Evolutionary conservation across 352 stramenopile species (phyloP).

Genomic region (Plasmopara viticola): DNA sequence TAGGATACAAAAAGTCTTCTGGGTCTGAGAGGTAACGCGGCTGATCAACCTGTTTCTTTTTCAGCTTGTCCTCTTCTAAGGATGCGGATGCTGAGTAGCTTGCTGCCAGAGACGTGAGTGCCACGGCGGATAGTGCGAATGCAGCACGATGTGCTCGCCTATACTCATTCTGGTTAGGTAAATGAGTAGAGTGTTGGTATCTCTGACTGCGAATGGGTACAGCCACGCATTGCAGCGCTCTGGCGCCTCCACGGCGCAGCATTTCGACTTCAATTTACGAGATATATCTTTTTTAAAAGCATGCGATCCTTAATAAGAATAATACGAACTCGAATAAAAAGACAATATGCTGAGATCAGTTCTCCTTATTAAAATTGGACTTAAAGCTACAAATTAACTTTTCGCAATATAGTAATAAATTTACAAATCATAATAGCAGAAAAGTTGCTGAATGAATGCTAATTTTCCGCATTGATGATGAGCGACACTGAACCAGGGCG

Average conservation of each 20-base stretch:
- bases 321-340: no score
- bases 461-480: conserved; percentile 2
- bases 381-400: no score
- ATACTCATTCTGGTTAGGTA: conserved; percentile 12
- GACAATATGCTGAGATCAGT: no score
- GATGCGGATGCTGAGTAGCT: conserved; percentile 23
- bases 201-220: not conserved
- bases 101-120: conserved; percentile 19
- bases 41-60: conserved; percentile 13
- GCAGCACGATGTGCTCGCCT: conserved; percentile 10
- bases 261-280: not conserved
- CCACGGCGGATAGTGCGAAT: conserved; percentile 23
- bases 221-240: not conserved
- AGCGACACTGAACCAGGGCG: conserved; percentile 3
- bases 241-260: not conserved
- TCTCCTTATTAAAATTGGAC: no score
- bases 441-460: no score
- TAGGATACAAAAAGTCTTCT: conserved; percentile 79
- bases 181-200: not conserved
- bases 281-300: no score
- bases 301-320: no score
- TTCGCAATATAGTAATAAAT: no score
- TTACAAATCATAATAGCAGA: no score
- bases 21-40: conserved; percentile 37
- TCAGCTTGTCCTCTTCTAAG: conserved; percentile 13